A percentile compares a stretch with the other conserved stretches of the same genome.
phyloP scores from a whole-genome alignment of 805 yeast species.

The Monosporozyma yasuniensis region DNA sequence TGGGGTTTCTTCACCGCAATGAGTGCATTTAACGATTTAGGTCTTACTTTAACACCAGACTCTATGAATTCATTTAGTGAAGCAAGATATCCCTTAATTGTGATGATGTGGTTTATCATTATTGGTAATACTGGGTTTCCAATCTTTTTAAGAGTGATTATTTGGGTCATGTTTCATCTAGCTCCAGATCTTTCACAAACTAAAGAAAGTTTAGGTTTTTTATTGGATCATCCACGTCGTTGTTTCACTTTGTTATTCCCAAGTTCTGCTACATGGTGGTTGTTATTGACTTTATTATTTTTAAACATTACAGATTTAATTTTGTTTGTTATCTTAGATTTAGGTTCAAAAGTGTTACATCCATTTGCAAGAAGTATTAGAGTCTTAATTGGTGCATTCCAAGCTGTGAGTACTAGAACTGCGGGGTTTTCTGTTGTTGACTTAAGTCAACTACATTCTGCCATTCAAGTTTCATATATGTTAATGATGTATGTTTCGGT shows the following conservation, averaged over 20 bases:
- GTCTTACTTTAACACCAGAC: constrained; percentile 71
- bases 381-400: constrained; percentile 76
- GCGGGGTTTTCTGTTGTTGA: constrained; percentile 80
- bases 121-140: constrained; percentile 97
- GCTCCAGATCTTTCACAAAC: constrained; percentile 54
- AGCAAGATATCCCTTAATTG: constrained; percentile 56
- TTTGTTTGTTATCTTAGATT: constrained; percentile 70
- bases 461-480: constrained; percentile 87
- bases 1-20: constrained; percentile 85
- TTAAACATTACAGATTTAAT: constrained; percentile 73
- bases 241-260: constrained; percentile 92
- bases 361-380: constrained; percentile 56
- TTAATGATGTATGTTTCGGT: constrained; percentile 98
- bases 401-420: constrained; percentile 87
- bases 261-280: constrained; percentile 92
- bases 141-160: constrained; percentile 62
- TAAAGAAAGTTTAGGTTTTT: constrained; percentile 73
- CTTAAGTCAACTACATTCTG: constrained; percentile 67
- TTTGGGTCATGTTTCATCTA: constrained; percentile 68
- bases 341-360: constrained; percentile 43
- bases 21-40: constrained; percentile 79
- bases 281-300: constrained; percentile 60
- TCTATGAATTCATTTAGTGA: constrained; percentile 63
- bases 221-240: constrained; percentile 93
- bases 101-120: constrained; percentile 62